Evolutionary conservation across 202 grass and related monocot species (phyloP).

Genomic region (Hordeum pubiflorum): DNA sequence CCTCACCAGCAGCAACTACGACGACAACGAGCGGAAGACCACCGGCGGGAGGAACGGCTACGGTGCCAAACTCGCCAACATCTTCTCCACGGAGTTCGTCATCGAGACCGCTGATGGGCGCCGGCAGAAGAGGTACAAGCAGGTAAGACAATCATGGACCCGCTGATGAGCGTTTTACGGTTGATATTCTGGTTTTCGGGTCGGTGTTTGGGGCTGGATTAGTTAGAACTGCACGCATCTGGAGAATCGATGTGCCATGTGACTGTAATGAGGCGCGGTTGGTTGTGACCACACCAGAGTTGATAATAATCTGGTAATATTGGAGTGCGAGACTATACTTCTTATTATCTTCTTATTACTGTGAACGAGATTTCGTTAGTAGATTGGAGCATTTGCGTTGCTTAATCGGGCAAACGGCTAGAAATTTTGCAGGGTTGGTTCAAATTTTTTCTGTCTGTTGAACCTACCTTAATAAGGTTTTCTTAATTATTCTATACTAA

Average conservation of each 20-base stretch:
- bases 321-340: background rate
- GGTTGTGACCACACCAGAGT: background rate
- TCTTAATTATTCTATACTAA: background rate
- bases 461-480: background rate
- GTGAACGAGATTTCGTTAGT: background rate
- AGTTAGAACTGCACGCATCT: background rate
- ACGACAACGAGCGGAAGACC: slow-evolving; percentile 83
- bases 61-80: slow-evolving; percentile 89
- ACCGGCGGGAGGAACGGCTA: slow-evolving; percentile 95
- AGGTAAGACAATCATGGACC: slow-evolving; percentile 40
- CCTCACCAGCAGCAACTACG: slow-evolving; percentile 93
- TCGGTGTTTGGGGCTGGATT: background rate
- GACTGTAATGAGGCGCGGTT: background rate
- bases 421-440: background rate
- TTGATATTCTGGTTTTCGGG: background rate
- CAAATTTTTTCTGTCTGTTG: background rate
- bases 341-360: background rate
- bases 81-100: slow-evolving; percentile 91
- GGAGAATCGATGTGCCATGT: background rate
- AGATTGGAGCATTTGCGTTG: background rate
- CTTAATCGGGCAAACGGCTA: background rate
- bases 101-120: slow-evolving; percentile 72
- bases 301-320: slow-evolving; percentile 2
- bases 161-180: background rate
- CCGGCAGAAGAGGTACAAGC: slow-evolving; percentile 70